phyloP scores from a whole-genome alignment of 2,329 filamentous ascomycete genomes.

The Colletotrichum sp. region DNA sequence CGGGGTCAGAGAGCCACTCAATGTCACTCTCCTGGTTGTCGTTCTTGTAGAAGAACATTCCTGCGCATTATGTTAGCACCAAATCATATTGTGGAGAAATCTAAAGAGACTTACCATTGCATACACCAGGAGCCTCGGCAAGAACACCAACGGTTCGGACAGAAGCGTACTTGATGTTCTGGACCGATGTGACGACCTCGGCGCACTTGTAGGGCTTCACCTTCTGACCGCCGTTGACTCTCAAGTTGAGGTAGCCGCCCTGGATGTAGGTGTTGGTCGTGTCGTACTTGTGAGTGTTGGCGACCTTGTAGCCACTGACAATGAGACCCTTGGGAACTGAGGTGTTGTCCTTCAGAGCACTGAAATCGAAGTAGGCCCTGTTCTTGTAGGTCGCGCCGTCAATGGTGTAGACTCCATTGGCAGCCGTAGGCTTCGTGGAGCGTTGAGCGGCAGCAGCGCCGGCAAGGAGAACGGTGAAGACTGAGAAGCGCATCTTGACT shows the following conservation, averaged over 20 bases:
- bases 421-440: not conserved
- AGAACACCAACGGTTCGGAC: conserved; percentile 32
- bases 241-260: conserved; percentile 33
- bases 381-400: not conserved
- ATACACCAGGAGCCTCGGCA: conserved; percentile 31
- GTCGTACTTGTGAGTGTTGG: conserved; percentile 14
- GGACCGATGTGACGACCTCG: conserved; percentile 27
- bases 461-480: not conserved
- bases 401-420: not conserved
- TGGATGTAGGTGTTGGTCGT: conserved; percentile 22
- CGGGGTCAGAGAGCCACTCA: conserved; percentile 34
- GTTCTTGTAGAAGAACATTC: conserved; percentile 34
- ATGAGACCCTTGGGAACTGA: conserved; percentile 25
- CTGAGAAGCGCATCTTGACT: not conserved
- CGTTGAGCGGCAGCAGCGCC: not conserved
- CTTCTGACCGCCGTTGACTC: conserved; percentile 29
- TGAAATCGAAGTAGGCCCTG: conserved; percentile 5
- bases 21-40: conserved; percentile 35
- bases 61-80: conserved; percentile 9
- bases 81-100: no score
- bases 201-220: conserved; percentile 26
- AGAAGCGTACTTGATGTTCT: conserved; percentile 33
- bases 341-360: not conserved
- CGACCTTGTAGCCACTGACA: conserved; percentile 25
- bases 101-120: conserved; percentile 28